A percentile compares a stretch with the other conserved stretches of the same genome.
These are phyloP conservation scores for Calonectria hongkongensis DNA, from an alignment of 2,329 filamentous ascomycete species.

Conservation along the genomic window DNA sequence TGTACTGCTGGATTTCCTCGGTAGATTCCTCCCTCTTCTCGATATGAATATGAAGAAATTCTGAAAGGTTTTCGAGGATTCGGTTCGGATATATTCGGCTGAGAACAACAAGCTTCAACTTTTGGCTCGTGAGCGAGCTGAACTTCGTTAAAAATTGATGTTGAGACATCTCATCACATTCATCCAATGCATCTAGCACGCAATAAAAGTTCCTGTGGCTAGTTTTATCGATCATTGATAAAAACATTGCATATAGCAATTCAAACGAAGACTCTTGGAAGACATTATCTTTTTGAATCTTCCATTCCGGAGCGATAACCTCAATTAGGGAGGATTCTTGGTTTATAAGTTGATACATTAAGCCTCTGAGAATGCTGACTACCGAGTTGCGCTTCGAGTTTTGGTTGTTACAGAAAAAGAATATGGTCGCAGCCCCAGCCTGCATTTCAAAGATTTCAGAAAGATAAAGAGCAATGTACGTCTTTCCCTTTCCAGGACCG, in stretches of 20 bases:
- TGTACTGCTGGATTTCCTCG: constrained; percentile 12
- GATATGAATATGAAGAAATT: neutral
- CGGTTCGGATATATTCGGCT: neutral
- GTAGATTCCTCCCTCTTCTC: neutral
- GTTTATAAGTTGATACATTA: constrained; percentile 25
- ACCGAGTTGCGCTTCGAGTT: constrained; percentile 10
- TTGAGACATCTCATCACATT: constrained; percentile 18
- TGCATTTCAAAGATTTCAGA: constrained; percentile 5
- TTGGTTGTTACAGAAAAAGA: constrained; percentile 30
- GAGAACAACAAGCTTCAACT: neutral
- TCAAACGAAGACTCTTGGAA: neutral
- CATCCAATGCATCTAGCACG: constrained; percentile 29
- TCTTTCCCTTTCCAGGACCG: constrained; percentile 35
- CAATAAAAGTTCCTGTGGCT: neutral
- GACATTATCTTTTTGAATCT: neutral
- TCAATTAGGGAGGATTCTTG: neutral
- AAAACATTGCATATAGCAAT: neutral
- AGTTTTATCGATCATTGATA: neutral
- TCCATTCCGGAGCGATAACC: neutral
- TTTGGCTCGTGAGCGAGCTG: neutral
- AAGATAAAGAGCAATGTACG: constrained; percentile 26
- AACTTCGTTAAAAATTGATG: neutral
- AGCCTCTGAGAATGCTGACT: constrained; percentile 15
- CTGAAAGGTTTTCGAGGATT: neutral
- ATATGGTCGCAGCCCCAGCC: neutral